A percentile compares a stretch with the other conserved stretches of the same genome.
These are phyloP conservation scores for Penicillium silybi DNA, from an alignment of 495 filamentous ascomycete species.

Conservation along the genomic window DNA sequence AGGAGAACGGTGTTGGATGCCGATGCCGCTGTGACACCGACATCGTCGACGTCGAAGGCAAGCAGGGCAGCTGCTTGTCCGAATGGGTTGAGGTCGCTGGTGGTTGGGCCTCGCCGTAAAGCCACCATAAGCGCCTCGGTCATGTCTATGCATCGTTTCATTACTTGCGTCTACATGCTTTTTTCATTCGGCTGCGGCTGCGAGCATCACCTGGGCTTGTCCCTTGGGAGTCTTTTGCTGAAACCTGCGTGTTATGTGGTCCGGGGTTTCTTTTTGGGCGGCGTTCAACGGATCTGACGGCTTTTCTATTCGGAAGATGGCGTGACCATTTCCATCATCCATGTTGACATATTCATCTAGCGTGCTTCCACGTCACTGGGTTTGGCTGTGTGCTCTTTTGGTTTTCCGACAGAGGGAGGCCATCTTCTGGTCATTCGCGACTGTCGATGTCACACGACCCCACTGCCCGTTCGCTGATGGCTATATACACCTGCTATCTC, in stretches of 20 bases:
- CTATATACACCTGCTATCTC: constrained; percentile 5
- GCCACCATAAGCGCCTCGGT: constrained; percentile 10
- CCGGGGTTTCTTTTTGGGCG: constrained; percentile 33
- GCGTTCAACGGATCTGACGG: constrained; percentile 46
- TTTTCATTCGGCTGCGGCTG: constrained; percentile 32
- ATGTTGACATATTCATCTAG: constrained; percentile 45
- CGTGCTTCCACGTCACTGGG: constrained; percentile 37
- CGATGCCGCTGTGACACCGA: constrained; percentile 98
- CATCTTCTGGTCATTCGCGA: not conserved
- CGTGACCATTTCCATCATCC: constrained; percentile 34
- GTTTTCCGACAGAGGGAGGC: constrained; percentile 8
- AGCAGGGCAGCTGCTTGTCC: constrained; percentile 87
- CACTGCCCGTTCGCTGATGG: not conserved
- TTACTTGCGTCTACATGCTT: constrained; percentile 26
- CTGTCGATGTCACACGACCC: not conserved
- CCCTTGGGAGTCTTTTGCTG: constrained; percentile 37
- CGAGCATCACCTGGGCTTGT: constrained; percentile 35
- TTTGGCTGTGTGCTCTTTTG: constrained; percentile 16
- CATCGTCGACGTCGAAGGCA: constrained; percentile 95
- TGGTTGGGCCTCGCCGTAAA: constrained; percentile 76
- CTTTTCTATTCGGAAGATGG: constrained; percentile 34
- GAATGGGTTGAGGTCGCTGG: constrained; percentile 99
- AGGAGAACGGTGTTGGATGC: constrained; percentile 97
- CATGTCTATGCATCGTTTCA: constrained; percentile 31
- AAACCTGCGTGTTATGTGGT: constrained; percentile 36